phyloP scores from a whole-genome alignment of 2,329 filamentous ascomycete genomes.

The Coleophoma cylindrospora region DNA sequence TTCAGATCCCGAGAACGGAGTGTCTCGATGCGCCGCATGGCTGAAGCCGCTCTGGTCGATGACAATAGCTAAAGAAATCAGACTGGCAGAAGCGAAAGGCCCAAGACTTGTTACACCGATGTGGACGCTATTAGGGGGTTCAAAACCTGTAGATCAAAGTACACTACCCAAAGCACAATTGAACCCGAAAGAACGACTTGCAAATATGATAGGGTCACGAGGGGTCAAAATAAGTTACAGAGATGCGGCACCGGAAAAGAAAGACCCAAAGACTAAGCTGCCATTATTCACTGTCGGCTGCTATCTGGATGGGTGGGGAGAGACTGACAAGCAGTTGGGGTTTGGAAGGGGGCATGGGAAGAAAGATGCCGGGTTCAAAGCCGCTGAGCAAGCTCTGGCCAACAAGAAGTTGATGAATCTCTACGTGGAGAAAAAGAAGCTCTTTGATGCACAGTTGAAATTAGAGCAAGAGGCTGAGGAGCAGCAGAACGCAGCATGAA shows the following conservation, averaged over 20 bases:
- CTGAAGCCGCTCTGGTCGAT: slow-evolving; percentile 69
- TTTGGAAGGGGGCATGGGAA: slow-evolving; percentile 61
- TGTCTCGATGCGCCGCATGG: slow-evolving; percentile 61
- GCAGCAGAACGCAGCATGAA: neutral
- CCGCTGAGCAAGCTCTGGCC: slow-evolving; percentile 57
- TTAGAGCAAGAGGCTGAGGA: slow-evolving; percentile 18
- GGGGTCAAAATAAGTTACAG: slow-evolving; percentile 58
- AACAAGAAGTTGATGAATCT: slow-evolving; percentile 56
- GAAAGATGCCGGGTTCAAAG: slow-evolving; percentile 63
- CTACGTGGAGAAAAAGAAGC: slow-evolving; percentile 39
- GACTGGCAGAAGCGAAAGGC: slow-evolving; percentile 25
- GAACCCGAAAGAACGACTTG: slow-evolving; percentile 48
- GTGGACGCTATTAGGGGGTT: slow-evolving; percentile 19
- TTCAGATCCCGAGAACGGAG: slow-evolving; percentile 59
- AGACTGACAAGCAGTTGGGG: slow-evolving; percentile 56
- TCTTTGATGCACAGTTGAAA: slow-evolving; percentile 33
- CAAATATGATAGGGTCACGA: slow-evolving; percentile 41
- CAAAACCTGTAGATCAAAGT: slow-evolving; percentile 4
- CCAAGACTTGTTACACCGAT: slow-evolving; percentile 17
- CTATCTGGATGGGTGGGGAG: slow-evolving; percentile 65
- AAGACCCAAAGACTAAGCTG: slow-evolving; percentile 47
- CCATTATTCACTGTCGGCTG: slow-evolving; percentile 58
- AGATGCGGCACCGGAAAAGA: slow-evolving; percentile 47
- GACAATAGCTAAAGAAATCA: slow-evolving; percentile 52
- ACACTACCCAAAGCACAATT: slow-evolving; percentile 16